Evolutionary conservation across 2,329 filamentous ascomycete genomes (phyloP), one percentile per base, ranked within the genome.

Genomic region (Colletotrichum abscissum): DNA sequence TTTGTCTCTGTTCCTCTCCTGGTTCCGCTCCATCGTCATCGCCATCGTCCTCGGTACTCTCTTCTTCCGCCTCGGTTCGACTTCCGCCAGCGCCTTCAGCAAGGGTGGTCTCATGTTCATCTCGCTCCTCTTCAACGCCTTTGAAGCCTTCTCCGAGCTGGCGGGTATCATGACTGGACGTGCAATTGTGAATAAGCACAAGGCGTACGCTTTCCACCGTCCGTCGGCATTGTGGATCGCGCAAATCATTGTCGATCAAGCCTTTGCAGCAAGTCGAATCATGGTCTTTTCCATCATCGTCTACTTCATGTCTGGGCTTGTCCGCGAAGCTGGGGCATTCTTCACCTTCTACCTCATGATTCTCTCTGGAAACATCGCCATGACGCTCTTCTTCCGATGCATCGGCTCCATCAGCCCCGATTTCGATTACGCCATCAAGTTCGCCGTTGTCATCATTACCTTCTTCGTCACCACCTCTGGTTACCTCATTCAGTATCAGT

Each of bases 361-460:
- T 19, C 86, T 94, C 56, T 88, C 88, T 2, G 91, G 89, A 4
- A 93, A 93, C 77, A 87, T 94, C 35, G 89, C 89, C 11, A 95
- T 95, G 92, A 94, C 93, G 0, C 84, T 95, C 2, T 93, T 95
- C 80, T 95, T 95, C 85, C 86, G 94, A 72, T 93, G 92, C 2
- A 87, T 95, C 2, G 94, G 92, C 7, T 94, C 92, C 73, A 73
- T 94, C 14, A 95, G 92, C 72, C 93, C 93, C 0, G 93, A 95
- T 78, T 97, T 97, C 71, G 94, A 97, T 79, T 93, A 93, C 56
- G 95, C 95, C 3, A 94, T 95, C 81, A 95, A 95, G 81, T 92
- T 94, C 68, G 94, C 94, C 7, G 92, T 94, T 5, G 87, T 94
- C 1, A 88, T 95, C 65, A 95, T 97, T 75, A 95, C 93, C 0